Evolutionary conservation across 2,329 filamentous ascomycete species (phyloP), one percentile per base, ranked within the genome.

Genomic region (Eutypa lata): DNA sequence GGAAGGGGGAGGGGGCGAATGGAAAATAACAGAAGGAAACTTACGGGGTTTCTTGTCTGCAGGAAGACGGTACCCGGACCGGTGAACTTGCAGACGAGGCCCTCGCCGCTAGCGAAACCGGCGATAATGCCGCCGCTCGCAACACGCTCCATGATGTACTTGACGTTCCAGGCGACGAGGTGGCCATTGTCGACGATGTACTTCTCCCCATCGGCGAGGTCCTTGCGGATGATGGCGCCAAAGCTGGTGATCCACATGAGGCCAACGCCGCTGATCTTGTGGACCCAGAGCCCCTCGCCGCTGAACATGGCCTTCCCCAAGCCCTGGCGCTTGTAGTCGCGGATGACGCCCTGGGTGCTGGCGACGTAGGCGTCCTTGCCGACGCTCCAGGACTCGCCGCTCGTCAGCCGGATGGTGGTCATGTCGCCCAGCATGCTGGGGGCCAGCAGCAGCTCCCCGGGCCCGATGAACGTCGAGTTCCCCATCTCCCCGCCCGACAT

Each of bases 161-260:
- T 91, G 66, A 89, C 92, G 68, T 97, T 97, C 94, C 94, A 99
- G 0, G 94, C 93, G 0, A 97, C 91, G 1, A 97, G 79, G 62
- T 97, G 91, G 3, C 91, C 91, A 63, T 96, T 96, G 65, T 96
- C 91, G 52, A 97, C 86, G 59, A 94, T 90, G 71, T 97, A 97
- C 61, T 88, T 88, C 68, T 97, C 93, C 10, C 87, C 87, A 13
- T 86, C 81, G 44, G 69, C 72, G 26, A 87, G 75, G 78, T 97
- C 91, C 74, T 97, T 97, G 65, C 89, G 82, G 57, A 97, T 90
- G 56, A 99, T 96, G 6, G 94, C 94, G 7, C 94, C 94, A 64
- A 99, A 94, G 65, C 90, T 96, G 8, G 90, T 89, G 46, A 97
- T 79, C 90, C 93, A 99, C 40, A 96, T 67, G 35, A 97, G 75